A percentile compares a stretch with the other conserved stretches of the same genome.
These are phyloP conservation scores for Verticillium longisporum DNA, from an alignment of 2,329 filamentous ascomycete genomes.

Conservation along the genomic window DNA sequence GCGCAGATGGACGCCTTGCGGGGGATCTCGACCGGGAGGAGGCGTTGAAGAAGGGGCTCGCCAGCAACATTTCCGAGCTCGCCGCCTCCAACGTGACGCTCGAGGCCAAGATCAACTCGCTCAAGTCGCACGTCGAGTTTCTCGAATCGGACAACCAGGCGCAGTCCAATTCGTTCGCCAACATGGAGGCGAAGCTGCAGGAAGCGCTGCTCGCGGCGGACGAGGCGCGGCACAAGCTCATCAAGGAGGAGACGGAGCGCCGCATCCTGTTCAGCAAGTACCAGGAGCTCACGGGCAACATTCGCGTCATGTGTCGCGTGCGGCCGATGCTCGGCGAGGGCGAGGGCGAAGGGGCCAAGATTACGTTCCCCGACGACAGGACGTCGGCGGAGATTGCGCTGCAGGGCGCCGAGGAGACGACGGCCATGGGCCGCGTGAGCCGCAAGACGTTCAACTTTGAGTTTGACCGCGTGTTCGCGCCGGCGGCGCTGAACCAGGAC, in stretches of 20 bases:
- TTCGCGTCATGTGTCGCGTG: conserved; percentile 95
- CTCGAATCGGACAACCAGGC: conserved; percentile 85
- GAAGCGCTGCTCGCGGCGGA: conserved; percentile 67
- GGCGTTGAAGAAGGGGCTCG: conserved; percentile 46
- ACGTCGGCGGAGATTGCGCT: conserved; percentile 85
- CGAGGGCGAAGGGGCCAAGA: conserved; percentile 63
- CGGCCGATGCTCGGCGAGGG: conserved; percentile 59
- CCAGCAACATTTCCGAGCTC: conserved; percentile 49
- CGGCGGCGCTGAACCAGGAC: conserved; percentile 68
- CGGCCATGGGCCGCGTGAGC: conserved; percentile 66
- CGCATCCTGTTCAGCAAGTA: conserved; percentile 96
- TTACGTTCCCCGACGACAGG: conserved; percentile 74
- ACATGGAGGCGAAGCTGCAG: conserved; percentile 72
- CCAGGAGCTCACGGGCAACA: conserved; percentile 96
- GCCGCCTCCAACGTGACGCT: conserved; percentile 57
- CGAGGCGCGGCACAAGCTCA: conserved; percentile 70
- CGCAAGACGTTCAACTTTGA: conserved; percentile 79
- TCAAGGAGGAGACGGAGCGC: conserved; percentile 84
- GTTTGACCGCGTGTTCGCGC: conserved; percentile 89
- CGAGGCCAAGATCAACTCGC: conserved; percentile 67
- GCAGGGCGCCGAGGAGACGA: conserved; percentile 76
- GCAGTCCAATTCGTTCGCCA: conserved; percentile 78
- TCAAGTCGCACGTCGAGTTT: conserved; percentile 79
- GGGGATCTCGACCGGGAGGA: conserved; percentile 56
- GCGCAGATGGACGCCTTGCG: conserved; percentile 38